Evolutionary conservation across 495 filamentous ascomycete species (phyloP), one percentile per base, ranked within the genome.

Genomic region (Glonium stellatum): DNA sequence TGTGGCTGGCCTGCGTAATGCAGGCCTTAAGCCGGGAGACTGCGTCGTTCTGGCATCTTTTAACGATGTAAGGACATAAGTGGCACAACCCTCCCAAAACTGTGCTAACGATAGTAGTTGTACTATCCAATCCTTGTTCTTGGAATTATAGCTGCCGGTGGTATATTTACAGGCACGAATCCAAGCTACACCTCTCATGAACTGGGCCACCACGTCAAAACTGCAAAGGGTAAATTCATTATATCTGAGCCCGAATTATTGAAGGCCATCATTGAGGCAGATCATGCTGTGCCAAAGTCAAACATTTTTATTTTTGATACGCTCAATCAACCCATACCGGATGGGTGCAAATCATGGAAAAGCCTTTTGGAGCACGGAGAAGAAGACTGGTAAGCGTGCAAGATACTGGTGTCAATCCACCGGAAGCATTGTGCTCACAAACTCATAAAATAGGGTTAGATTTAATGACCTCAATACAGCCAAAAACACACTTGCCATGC

Each of bases 101-200:
- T 27, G n/a, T 23, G 13, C 35, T 41, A 19, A 58, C 41, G 11
- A 21, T 5, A 1, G 13, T 42, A 58, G 55, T n/a, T 59, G 11
- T 63, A 63, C 50, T 63, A 63, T n/a, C 61, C 61, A 5, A 55
- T 59, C 22, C 1, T 63, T 8, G 61, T 56, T 65, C 76, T 88
- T 62, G 88, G 84, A 5, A 76, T 86, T 35, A 74, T 87, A 23
- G 86, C 84, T 73, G 84, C 87, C 0, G 87, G 88, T 1, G 86
- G 85, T 8, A 76, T 89, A 46, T 90, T 88, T 69, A 82, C 81
- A 18, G 87, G 86, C 23, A 85, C 86, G 2, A 89, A 89, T 62
- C 87, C 87, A 8, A 77, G 75, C 21, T 88, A 81, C 59, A 84
- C 85, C 0, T 69, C 78, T 0, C 70, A 82, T 5, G 88, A 89